A percentile compares a stretch with the other conserved stretches of the same genome.
phyloP scores from a whole-genome alignment of 2,329 filamentous ascomycete species.

The Capronia coronata region DNA sequence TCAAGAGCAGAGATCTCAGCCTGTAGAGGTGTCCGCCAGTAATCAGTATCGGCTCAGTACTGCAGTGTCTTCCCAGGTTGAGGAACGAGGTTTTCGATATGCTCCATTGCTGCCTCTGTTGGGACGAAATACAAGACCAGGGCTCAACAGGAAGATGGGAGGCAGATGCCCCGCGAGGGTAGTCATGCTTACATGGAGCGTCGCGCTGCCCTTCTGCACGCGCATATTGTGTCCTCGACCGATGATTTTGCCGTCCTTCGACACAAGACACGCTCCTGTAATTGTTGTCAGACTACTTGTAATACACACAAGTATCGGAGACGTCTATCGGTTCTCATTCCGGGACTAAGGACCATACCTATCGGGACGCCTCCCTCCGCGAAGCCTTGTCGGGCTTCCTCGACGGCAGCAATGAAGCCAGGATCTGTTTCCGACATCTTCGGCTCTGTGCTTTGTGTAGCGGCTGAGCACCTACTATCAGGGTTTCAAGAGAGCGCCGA shows the following conservation, averaged over 20 bases:
- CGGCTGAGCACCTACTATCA: too few species aligned
- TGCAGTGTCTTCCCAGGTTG: too few species aligned
- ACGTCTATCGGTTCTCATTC: too few species aligned
- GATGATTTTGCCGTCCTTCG: conserved; percentile 61
- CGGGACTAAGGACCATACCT: conserved; percentile 30
- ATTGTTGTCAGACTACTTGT: too few species aligned
- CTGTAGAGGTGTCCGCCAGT: conserved; percentile 36
- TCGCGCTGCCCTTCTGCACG: conserved; percentile 64
- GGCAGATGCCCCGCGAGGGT: too few species aligned
- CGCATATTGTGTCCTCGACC: conserved; percentile 70
- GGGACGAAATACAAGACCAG: too few species aligned
- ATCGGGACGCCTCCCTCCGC: conserved; percentile 55
- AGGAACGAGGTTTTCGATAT: too few species aligned
- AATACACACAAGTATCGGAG: too few species aligned
- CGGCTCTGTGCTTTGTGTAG: not conserved
- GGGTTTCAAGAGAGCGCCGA: too few species aligned
- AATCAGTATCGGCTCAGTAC: too few species aligned
- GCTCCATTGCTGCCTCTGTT: too few species aligned
- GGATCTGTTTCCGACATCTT: conserved; percentile 35
- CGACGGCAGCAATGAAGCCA: conserved; percentile 53
- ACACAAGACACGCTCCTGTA: conserved; percentile 54
- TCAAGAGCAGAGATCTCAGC: conserved; percentile 71
- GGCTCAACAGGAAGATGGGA: too few species aligned
- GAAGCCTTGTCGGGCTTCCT: conserved; percentile 51
- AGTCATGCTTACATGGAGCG: conserved; percentile 63